phyloP scores from a whole-genome alignment of 1,139 yeast species.

The Zhuliangozyma parablackwelliae region DNA sequence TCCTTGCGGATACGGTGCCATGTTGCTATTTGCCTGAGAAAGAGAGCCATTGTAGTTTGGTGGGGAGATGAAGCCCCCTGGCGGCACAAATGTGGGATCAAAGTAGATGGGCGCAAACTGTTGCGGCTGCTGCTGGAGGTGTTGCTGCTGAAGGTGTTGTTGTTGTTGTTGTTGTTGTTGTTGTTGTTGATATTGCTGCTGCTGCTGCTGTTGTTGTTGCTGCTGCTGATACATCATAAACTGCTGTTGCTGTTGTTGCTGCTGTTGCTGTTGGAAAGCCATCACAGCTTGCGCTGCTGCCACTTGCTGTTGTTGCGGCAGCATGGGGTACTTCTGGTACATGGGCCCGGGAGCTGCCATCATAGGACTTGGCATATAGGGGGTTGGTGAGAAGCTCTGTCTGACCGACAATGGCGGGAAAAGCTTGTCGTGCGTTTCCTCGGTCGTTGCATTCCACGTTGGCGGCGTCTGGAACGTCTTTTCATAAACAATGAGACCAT shows the following conservation, averaged over 20 bases:
- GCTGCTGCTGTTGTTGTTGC: constrained; percentile 30
- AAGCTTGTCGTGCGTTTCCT: constrained; percentile 46
- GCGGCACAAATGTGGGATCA: constrained; percentile 31
- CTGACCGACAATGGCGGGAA: constrained; percentile 27
- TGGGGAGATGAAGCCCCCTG: constrained; percentile 35
- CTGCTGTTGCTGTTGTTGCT: constrained; percentile 38
- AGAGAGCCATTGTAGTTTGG: too few species aligned
- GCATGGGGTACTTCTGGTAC: constrained; percentile 18
- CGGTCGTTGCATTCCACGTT: constrained; percentile 66
- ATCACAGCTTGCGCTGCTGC: constrained; percentile 25
- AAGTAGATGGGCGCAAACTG: too few species aligned
- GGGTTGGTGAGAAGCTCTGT: constrained; percentile 16
- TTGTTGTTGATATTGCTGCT: too few species aligned
- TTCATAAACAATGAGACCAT: constrained; percentile 36
- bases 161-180: too few species aligned
- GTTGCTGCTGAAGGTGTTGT: neutral
- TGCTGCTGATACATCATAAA: too few species aligned
- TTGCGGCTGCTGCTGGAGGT: constrained; percentile 18
- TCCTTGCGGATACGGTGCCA: too few species aligned
- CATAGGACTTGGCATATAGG: constrained; percentile 33
- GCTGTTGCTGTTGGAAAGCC: constrained; percentile 35
- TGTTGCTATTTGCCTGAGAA: too few species aligned
- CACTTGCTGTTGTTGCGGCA: constrained; percentile 24
- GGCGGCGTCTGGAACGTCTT: constrained; percentile 74
- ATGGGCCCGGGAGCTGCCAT: constrained; percentile 17